Base-by-base conservation (phyloP, 805 yeast species). In the Yamadazyma takamatsuzukensis region DNA sequence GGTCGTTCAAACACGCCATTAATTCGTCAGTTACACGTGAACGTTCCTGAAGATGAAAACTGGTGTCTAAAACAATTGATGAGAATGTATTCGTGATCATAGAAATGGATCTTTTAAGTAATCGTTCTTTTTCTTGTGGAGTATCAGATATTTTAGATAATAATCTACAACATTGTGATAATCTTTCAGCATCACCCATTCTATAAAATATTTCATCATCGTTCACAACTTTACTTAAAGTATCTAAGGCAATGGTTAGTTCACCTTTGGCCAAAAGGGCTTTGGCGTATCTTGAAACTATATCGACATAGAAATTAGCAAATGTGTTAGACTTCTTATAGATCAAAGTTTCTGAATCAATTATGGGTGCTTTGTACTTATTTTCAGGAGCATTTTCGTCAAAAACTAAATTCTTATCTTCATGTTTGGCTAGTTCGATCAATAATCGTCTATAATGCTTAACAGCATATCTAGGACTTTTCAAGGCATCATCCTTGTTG, bases 221-320 rank as follows among this genome's bases (percentile, higher is more conserved):
- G 32, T 58, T 50, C 6, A 66, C 56, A 17, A 66, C 48, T 14
- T 46, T 44, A 23, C 41, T 37, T 28, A 66, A 47, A 21, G 59
- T 48, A 18, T 38, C 33, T 14, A 61, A 43, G 2, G 68, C 51
- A 2, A 49, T 43, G n/a, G 55, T 49, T 17, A 56, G 44, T 37
- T 60, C 47, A 18, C 69, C 70, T 35, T 65, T 64, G 15, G 72
- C 68, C 21, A 66, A 49, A 21, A 66, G 45, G 12, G 71, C 61
- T 33, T 53, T 54, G 23, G 68, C 56, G 45, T 66, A 66, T 18
- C 72, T 46, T 28, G 64, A 47, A 19, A 64, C 59, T 21, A 66
- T 61, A 41, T 66, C 71, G 27, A 65, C 54, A 40, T 66, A 66
- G 48, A 66, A 66, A 45, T 66, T 64, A 19, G 69, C 51, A 39